Evolutionary conservation across 1,284 basidiomycete species (phyloP), one percentile per base, ranked within the genome.

Genomic region (Apiotrichum sp.): DNA sequence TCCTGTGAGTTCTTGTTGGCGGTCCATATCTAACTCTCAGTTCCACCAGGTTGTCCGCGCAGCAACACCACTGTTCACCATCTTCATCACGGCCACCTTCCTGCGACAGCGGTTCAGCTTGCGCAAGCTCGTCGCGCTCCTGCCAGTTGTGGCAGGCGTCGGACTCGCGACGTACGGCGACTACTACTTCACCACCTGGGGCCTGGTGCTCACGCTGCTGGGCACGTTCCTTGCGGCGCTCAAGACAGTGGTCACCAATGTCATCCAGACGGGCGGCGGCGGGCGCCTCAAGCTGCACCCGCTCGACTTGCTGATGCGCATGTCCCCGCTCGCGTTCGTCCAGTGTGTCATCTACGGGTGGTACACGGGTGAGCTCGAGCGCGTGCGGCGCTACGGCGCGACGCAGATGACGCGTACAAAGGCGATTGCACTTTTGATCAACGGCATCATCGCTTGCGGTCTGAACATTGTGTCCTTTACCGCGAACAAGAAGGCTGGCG

Each of bases 21-120:
- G 31, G 22, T 47, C 11, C 32, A 11, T 33, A 31, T 44, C 4
- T 11, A 14, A n/a, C 50, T 35, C 50, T 33, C n/a, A 93, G 89
- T 92, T 96, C 67, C 93, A 97, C 72, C 93, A 96, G 79, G 90
- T 96, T 52, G 85, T 96, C 36, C 86, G 93, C n/a, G 88, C 92
- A 1, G 83, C 88, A 6, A 88, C 92, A 0, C 93, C 93, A 0
- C 81, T 96, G 52, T 96, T 96, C 77, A 92, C 88, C 3, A 86
- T 93, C 62, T 54, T 86, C 46, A 82, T 95, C 59, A 85, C 90
- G 0, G 79, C 82, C 50, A 52, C 77, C 47, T 61, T 80, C 47
- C 70, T 78, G 40, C 64, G 71, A n/a, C 72, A 77, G 32, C 71
- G 70, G 58, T 76, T 74, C 53, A 74, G 68, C 53, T 34, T 58